Evolutionary conservation across 495 filamentous ascomycete genomes (phyloP).

Genomic region (Penicillium argentinense): DNA sequence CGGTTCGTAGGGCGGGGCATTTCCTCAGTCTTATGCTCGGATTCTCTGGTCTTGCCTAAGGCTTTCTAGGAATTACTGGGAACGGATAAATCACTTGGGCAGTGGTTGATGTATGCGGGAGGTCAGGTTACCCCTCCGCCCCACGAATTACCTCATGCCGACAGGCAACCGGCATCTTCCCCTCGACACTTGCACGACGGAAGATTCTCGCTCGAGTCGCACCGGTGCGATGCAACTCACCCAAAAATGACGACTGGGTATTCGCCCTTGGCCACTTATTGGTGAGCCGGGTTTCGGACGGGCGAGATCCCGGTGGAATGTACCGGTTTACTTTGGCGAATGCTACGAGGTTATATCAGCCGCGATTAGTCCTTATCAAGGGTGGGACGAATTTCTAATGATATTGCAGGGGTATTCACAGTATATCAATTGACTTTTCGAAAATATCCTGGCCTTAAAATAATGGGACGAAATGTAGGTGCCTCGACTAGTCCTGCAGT

Average conservation of each 20-base stretch:
- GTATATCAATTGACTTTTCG: no score
- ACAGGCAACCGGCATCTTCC: not conserved
- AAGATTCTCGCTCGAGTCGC: not conserved
- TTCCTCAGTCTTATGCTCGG: no score
- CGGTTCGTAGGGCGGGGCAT: constrained; percentile 49
- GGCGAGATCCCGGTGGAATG: not conserved
- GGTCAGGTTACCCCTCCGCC: constrained; percentile 10
- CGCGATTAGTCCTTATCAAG: not conserved
- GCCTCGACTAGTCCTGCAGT: no score
- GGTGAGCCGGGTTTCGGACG: not conserved
- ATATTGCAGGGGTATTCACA: no score
- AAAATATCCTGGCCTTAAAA: not conserved
- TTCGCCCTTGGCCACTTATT: not conserved
- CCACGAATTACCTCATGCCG: constrained; percentile 17
- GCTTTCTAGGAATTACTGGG: no score
- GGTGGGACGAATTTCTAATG: not conserved
- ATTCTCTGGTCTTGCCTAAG: no score
- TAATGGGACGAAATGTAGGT: no score
- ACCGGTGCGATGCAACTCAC: constrained; percentile 1
- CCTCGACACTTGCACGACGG: not conserved
- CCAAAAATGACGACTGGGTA: not conserved
- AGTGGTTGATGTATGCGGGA: not conserved
- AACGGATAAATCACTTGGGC: no score
- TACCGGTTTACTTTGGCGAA: not conserved
- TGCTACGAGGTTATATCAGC: not conserved